Conservation (phyloP, 83 land plant species). For the Isoetes engelmannii region DNA sequence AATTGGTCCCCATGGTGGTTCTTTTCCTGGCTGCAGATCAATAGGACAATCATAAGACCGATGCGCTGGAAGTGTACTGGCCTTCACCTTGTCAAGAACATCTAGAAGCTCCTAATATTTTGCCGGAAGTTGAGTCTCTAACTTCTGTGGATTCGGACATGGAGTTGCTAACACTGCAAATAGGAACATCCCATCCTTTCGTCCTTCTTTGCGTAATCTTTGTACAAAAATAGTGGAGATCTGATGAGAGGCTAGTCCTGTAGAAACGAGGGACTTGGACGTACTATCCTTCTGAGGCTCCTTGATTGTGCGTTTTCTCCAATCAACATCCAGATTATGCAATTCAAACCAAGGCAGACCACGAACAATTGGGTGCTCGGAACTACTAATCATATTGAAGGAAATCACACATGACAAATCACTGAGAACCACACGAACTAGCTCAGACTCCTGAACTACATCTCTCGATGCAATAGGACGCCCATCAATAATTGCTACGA, state of each 20-base stretch:
- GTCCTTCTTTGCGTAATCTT: background rate
- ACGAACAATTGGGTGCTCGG: background rate
- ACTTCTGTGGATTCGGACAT: background rate
- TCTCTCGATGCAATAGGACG: slow-evolving; percentile 1
- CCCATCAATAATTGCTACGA: background rate
- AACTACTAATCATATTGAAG: background rate
- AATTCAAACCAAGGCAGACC: slow-evolving; percentile 1
- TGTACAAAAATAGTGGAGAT: background rate
- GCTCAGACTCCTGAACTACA: background rate
- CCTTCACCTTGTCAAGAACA: slow-evolving; percentile 12
- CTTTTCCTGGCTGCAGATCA: slow-evolving; percentile 1
- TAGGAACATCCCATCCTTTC: background rate
- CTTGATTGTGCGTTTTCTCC: background rate
- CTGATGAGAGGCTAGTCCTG: background rate
- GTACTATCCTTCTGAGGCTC: no score
- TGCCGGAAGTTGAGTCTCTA: background rate
- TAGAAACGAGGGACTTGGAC: background rate
- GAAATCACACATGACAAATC: background rate
- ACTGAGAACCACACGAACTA: background rate
- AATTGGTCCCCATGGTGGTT: slow-evolving; percentile 13
- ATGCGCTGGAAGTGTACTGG: background rate
- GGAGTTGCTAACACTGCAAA: background rate
- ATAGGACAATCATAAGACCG: slow-evolving; percentile 4
- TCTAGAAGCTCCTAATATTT: background rate
- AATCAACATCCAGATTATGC: background rate